Evolutionary conservation across 148 eudicot species (phyloP).

Genomic region (Rhododendron ovatum): DNA sequence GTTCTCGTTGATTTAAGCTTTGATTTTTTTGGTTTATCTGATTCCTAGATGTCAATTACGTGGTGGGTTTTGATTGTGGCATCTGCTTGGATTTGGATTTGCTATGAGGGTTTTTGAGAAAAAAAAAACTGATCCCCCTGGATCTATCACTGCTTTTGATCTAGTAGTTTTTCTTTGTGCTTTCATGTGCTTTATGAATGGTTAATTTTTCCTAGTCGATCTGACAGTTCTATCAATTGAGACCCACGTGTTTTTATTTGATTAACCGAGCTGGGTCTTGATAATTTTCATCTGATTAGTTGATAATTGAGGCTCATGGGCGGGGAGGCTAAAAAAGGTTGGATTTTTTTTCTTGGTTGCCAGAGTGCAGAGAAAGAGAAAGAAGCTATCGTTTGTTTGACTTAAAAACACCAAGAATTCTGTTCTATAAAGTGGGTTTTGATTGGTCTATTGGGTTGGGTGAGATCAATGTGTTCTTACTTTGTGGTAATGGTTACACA

Average conservation of each 20-base stretch:
- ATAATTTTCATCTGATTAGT: neutral
- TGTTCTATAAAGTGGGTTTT: neutral
- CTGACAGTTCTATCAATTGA: neutral
- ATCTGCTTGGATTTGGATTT: neutral
- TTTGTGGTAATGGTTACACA: neutral
- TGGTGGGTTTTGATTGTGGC: neutral
- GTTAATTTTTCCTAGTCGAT: neutral
- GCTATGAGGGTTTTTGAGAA: neutral
- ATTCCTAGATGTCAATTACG: neutral
- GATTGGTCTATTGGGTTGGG: neutral
- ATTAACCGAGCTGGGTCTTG: neutral
- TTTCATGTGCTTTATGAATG: neutral
- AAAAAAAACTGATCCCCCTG: neutral
- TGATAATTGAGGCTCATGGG: neutral
- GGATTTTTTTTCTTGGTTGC: neutral
- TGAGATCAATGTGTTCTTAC: neutral
- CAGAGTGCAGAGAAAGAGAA: neutral
- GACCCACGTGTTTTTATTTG: neutral
- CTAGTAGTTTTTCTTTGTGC: neutral
- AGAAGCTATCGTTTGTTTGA: neutral
- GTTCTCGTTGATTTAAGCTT: neutral
- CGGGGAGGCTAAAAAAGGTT: neutral
- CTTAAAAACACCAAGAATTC: neutral
- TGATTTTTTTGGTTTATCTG: neutral
- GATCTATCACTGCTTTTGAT: neutral